Evolutionary conservation across 2,329 filamentous ascomycete genomes (phyloP), one percentile per base, ranked within the genome.

Genomic region (Trichothecium roseum): DNA sequence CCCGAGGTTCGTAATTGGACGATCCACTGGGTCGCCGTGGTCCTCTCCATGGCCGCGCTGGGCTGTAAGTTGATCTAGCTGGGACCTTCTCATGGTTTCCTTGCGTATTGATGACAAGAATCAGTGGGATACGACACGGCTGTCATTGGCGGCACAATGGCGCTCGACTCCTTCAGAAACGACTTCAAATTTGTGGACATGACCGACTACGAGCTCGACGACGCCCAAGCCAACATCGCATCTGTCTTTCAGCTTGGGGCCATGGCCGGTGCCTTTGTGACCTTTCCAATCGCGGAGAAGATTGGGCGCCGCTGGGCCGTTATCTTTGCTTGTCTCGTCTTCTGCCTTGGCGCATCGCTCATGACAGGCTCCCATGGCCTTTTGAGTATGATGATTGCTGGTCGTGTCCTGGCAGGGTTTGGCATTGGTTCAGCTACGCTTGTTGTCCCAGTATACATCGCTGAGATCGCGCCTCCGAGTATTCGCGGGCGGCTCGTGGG

Each of bases 401-500:
- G 68, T 2, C 57, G 68, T n/a, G 67, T 66, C 30, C 59, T 72
- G 38, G 64, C 64, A 16, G 68, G 68, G 28, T 45, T 71, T n/a
- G 68, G 67, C 3, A 66, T 72, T 39, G 68, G 68, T 4, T 61
- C 64, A 26, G 65, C 64, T 0, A 68, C 66, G 2, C 56, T 69
- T 10, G 59, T 66, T 10, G 64, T 67, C 3, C 61, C 61, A 2
- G 54, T 64, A 0, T 64, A 64, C 40, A 60, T 63, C 31, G 51
- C 60, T 4, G 61, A 64, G 38, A 57, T 53, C 0, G 53, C 65
- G 2, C 68, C 68, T 3, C 64, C 66, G 1, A 64, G 63, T 3
- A 69, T 72, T 39, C 59, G 68, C 37, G 68, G 68, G 9, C 59
- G 66, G 3, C 53, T 72, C 1, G 56, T 70, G 8, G 68, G 68